phyloP scores from a whole-genome alignment of 352 stramenopile genomes.

The Globisporangium splendens region DNA sequence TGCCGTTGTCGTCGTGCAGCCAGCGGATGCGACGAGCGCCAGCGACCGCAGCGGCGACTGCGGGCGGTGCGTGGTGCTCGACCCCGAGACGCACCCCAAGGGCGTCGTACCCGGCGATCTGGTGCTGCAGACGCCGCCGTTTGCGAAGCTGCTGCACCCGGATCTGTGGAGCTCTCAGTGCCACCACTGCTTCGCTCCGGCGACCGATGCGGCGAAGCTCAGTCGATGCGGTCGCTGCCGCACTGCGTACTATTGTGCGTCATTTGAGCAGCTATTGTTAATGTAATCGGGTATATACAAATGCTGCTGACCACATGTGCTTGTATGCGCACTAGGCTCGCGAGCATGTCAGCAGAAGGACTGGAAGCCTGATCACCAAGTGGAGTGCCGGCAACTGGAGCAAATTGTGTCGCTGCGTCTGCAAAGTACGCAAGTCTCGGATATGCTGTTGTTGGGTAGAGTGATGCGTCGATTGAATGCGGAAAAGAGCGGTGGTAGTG shows the following conservation, averaged over 20 bases:
- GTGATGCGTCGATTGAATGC: conserved; percentile 29
- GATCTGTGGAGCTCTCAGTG: conserved; percentile 57
- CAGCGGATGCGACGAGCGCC: not conserved
- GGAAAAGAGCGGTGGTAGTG: not conserved
- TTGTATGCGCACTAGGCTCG: conserved; percentile 33
- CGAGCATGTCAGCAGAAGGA: conserved; percentile 56
- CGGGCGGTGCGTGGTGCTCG: conserved; percentile 29
- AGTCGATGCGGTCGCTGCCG: conserved; percentile 58
- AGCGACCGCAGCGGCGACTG: conserved; percentile 15
- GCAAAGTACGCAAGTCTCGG: conserved; percentile 31
- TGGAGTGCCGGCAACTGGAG: conserved; percentile 50
- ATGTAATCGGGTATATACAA: too few species aligned
- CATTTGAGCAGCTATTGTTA: not conserved
- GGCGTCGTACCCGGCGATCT: conserved; percentile 27
- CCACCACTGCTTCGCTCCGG: conserved; percentile 48
- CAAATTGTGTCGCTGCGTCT: conserved; percentile 38
- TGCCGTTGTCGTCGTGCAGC: too few species aligned
- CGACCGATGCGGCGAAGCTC: conserved; percentile 18
- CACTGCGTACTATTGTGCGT: conserved; percentile 61
- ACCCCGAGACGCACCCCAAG: not conserved
- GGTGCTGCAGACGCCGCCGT: conserved; percentile 22
- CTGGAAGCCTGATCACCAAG: conserved; percentile 56
- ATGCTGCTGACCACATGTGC: not conserved
- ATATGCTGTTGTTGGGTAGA: conserved; percentile 54
- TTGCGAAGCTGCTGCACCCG: conserved; percentile 43